phyloP scores from a whole-genome alignment of 1,284 basidiomycete species.

The Retiboletus flavoniger region DNA sequence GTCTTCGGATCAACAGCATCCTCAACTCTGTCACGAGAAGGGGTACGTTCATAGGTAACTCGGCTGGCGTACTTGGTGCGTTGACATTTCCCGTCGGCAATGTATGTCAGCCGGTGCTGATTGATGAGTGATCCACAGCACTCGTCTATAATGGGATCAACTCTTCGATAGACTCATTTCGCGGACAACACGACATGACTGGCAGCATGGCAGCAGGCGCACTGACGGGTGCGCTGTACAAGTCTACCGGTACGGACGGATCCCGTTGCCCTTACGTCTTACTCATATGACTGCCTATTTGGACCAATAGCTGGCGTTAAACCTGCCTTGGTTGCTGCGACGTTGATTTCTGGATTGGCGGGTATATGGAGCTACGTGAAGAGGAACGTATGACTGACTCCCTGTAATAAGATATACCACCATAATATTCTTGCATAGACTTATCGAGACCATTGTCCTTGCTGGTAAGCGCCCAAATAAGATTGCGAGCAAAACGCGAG shows the following conservation, averaged over 20 bases:
- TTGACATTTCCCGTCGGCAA: constrained; percentile 41
- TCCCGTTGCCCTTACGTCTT: constrained; percentile 35
- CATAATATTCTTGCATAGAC: constrained; percentile 47
- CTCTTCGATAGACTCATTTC: constrained; percentile 85
- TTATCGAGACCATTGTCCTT: constrained; percentile 9
- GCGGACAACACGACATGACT: constrained; percentile 89
- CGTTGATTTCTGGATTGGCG: constrained; percentile 84
- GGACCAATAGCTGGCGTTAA: constrained; percentile 76
- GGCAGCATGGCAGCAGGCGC: constrained; percentile 93
- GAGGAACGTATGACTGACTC: constrained; percentile 60
- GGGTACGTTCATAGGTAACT: constrained; percentile 98
- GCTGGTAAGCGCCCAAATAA: constrained; percentile 42
- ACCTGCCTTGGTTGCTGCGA: constrained; percentile 85
- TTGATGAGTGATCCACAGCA: constrained; percentile 50
- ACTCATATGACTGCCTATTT: constrained; percentile 34
- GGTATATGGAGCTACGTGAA: constrained; percentile 93
- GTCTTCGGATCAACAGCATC: constrained; percentile 94
- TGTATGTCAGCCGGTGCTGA: constrained; percentile 23
- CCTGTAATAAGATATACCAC: constrained; percentile 49
- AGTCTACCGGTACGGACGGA: constrained; percentile 78
- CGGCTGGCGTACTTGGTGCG: constrained; percentile 93
- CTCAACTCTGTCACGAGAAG: constrained; percentile 96
- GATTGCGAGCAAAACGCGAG: constrained; percentile 34
- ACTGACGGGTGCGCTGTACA: constrained; percentile 89
- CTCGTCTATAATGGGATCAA: constrained; percentile 97